A percentile compares a stretch with the other conserved stretches of the same genome.
phyloP scores from a whole-genome alignment of 1,284 basidiomycete genomes.

The Boletus sp. region DNA sequence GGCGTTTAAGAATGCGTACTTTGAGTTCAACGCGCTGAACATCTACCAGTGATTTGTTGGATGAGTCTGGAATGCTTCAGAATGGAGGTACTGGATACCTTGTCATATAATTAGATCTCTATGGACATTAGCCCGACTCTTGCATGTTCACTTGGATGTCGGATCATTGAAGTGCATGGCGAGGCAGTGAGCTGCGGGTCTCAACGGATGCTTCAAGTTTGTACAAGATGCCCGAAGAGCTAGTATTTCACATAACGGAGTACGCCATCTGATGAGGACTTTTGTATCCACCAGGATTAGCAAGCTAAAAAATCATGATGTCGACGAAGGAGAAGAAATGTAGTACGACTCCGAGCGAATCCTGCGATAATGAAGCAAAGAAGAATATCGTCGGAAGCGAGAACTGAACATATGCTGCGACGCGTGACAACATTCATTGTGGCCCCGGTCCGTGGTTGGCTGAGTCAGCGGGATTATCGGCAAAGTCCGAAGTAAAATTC shows the following conservation, averaged over 20 bases:
- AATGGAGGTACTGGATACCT: not conserved
- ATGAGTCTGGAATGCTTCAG: not conserved
- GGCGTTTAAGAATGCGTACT: conserved; percentile 20
- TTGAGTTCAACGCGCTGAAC: conserved; percentile 20
- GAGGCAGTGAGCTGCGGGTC: not conserved
- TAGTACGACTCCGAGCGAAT: not conserved
- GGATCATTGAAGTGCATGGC: not conserved
- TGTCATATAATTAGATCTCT: not conserved
- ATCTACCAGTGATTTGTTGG: conserved; percentile 14
- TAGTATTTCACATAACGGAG: not conserved
- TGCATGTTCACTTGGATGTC: not conserved
- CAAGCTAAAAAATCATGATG: not conserved
- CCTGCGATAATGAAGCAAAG: not conserved
- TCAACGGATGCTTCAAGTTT: not conserved
- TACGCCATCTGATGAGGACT: not conserved
- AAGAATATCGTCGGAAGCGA: not conserved
- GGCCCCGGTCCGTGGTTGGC: conserved; percentile 2
- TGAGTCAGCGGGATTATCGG: conserved; percentile 32
- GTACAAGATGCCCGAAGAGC: not conserved
- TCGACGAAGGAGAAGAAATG: not conserved
- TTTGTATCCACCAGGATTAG: too few species aligned
- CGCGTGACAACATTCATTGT: not conserved
- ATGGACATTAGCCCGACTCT: not conserved
- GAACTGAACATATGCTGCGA: too few species aligned
- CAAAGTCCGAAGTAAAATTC: conserved; percentile 34